phyloP scores from a whole-genome alignment of 2,329 filamentous ascomycete species.

The Phyllosticta citrichinensis region DNA sequence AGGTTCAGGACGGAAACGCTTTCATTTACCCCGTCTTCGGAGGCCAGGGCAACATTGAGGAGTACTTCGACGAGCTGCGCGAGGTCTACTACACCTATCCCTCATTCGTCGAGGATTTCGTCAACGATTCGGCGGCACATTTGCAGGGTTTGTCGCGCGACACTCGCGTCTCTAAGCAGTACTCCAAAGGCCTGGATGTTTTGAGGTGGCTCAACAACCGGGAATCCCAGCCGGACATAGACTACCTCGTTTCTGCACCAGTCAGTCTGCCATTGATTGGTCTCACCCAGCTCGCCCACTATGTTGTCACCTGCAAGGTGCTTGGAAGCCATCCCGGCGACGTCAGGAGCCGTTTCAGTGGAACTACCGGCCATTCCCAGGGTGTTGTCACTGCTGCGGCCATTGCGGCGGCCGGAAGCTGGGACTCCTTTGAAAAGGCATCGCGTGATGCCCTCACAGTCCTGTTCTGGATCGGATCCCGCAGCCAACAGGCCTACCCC shows the following conservation, averaged over 20 bases:
- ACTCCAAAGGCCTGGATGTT: constrained; percentile 92
- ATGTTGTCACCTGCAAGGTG: constrained; percentile 85
- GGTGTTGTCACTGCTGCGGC: constrained; percentile 89
- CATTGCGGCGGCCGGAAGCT: constrained; percentile 80
- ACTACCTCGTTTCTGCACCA: constrained; percentile 88
- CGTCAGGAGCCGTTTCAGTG: constrained; percentile 71
- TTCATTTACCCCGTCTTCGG: constrained; percentile 91
- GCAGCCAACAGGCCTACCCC: constrained; percentile 95
- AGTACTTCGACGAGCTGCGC: constrained; percentile 96
- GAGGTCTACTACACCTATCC: constrained; percentile 87
- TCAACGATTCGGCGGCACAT: constrained; percentile 71
- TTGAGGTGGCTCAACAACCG: constrained; percentile 85
- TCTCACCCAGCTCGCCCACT: constrained; percentile 90
- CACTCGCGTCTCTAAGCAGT: constrained; percentile 84
- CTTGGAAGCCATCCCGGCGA: constrained; percentile 83
- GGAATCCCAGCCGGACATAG: constrained; percentile 82
- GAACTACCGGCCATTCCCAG: constrained; percentile 92
- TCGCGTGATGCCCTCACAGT: constrained; percentile 75
- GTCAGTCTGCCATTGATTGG: constrained; percentile 96
- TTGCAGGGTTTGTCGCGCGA: constrained; percentile 78
- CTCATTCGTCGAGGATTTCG: constrained; percentile 77
- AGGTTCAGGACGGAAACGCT: constrained; percentile 72
- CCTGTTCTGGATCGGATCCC: constrained; percentile 96
- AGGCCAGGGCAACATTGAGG: constrained; percentile 96
- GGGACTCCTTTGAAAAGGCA: constrained; percentile 81